Base-by-base conservation (phyloP, 208 protist species). In the Acanthamoeba pearcei region DNA sequence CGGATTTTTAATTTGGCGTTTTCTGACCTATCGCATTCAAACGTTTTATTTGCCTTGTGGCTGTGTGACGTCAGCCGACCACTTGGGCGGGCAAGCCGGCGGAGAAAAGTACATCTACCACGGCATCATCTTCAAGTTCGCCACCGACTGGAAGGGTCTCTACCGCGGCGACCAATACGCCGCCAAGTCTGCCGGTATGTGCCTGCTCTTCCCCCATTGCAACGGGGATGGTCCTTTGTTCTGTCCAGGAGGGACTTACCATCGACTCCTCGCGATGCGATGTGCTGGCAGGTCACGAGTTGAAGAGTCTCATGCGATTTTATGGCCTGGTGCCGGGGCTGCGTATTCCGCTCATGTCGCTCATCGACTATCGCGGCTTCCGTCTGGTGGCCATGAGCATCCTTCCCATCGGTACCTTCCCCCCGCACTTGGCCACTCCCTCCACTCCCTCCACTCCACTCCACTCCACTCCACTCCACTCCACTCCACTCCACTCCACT, bases 111-210 rank as follows among this genome's bases (percentile, higher is more conserved):
- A 95, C 57, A 70, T 90, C 35, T 82, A 90, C 24, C 80, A 91
- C 29, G 60, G 57, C 53, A 95, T 95, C 38, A 72, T 95, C 22
- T 95, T 91, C 80, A 95, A 95, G 89, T 95, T 95, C 38, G 94
- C 94, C 53, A 62, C 74, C 35, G 94, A 95, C 60, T 93, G 57
- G 68, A 64, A 93, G 57, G 62, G 66, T 42, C 38, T 93, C n/a
- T 93, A 93, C 49, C 6, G 46, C 17, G 89, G 89, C 68, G 89
- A 74, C 17, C 66, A 93, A n/a, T 93, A 76, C n/a, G 89, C 89
- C 68, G 62, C 62, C n/a, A 80, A 74, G 29, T 64, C 89, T n/a
- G 89, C 89, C 38, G 89, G 80, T 88, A 88, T 32, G 1, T 27
- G 12, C 24, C 38, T 38, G 3, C 38, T 38, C 38, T 38, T 38